Evolutionary conservation across 495 filamentous ascomycete genomes (phyloP), one percentile per base, ranked within the genome.

Genomic region (Penicillium cataractarum): DNA sequence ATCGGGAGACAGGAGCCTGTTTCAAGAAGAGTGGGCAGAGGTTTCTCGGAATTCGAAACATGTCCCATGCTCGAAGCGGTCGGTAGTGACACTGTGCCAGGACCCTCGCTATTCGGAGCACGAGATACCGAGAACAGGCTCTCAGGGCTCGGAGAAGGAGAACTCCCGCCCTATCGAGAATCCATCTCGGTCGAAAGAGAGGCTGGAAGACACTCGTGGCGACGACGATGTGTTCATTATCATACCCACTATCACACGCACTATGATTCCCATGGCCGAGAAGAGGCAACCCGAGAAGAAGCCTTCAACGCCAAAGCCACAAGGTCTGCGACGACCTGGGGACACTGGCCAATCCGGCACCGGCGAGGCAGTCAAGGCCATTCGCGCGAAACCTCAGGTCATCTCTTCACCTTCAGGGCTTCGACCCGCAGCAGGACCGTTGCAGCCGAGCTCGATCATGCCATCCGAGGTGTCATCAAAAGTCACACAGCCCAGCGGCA

Each of bases 161-260:
- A 73, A 76, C 40, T 61, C 55, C 49, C 64, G 58, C 13, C 57
- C 65, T 33, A 53, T 46, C 32, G 49, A 39, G 46, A 72, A 60
- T 44, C 37, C 52, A 17, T 53, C 53, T 32, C 62, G 53, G 19
- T 40, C 51, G 40, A 49, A 63, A 22, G 67, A 66, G 51, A 68
- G 60, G 10, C 57, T 62, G 27, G 62, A 57, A 27, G 70, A 68
- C 32, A 57, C 29, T n/a, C 63, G 55, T 7, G 54, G 61, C 13
- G 71, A 69, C 9, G 74, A 79, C 73, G 73, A 81, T 80, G 77
- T 76, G 63, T 77, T 78, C 78, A 82, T 77, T 75, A 80, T 74
- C 78, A 82, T 74, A 76, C 77, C 77, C 73, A 81, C 75, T 75
- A 76, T 75, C 76, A 78, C 74, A 57, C 76, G 70, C 67, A 78